A percentile compares a stretch with the other conserved stretches of the same genome.
Evolutionary conservation across 306 rosid genomes (phyloP).

Genomic region (Vicia villosa): DNA sequence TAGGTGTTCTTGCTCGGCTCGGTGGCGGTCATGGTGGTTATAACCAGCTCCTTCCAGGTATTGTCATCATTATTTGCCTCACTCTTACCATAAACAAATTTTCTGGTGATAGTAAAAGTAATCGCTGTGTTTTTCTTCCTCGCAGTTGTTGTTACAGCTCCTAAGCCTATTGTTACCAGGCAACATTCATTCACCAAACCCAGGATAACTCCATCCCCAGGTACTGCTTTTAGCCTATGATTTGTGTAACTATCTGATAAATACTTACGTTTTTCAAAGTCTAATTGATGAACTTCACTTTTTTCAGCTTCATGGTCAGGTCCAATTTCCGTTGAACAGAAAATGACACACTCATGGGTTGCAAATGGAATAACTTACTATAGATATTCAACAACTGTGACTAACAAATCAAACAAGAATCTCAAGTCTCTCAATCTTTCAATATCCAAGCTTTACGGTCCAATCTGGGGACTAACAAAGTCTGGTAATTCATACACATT

Average conservation of each 20-base stretch:
- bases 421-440: conserved; percentile 63
- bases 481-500: conserved; percentile 64
- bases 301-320: conserved; percentile 65
- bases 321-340: conserved; percentile 67
- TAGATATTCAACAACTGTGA: conserved; percentile 81
- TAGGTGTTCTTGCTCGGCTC: conserved; percentile 83
- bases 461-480: conserved; percentile 88
- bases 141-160: conserved; percentile 60
- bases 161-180: conserved; percentile 50
- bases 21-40: conserved; percentile 64
- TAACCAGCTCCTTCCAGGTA: conserved; percentile 96
- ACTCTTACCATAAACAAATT: background rate
- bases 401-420: conserved; percentile 76
- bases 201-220: conserved; percentile 70
- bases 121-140: conserved; percentile 12
- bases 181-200: conserved; percentile 51
- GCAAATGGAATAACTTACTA: conserved; percentile 68
- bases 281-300: conserved; percentile 37
- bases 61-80: background rate
- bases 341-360: conserved; percentile 76
- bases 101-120: background rate
- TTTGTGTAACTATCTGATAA: background rate
- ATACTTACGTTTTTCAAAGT: background rate
- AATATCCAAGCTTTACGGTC: conserved; percentile 80
- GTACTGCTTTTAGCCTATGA: conserved; percentile 41